phyloP scores from a whole-genome alignment of 345 rosid species.

The Conringia planisiliqua region DNA sequence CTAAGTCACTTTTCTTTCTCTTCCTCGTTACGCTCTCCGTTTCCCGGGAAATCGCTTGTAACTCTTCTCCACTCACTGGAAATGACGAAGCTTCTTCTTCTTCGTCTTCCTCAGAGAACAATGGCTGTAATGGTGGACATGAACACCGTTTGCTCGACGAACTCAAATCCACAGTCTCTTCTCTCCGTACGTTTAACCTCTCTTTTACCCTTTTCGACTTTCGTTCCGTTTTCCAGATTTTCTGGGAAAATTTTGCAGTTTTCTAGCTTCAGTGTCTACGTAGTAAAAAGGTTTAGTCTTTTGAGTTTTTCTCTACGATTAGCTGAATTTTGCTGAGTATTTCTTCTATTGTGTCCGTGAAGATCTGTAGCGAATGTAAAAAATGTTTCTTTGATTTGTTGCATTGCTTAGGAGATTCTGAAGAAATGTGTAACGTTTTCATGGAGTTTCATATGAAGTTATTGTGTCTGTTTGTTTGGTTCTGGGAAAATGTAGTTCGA shows the following conservation, averaged over 20 bases:
- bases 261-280: not conserved
- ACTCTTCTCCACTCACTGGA: not conserved
- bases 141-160: constrained; percentile 16
- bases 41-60: not conserved
- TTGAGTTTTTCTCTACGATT: not conserved
- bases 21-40: constrained; percentile 12
- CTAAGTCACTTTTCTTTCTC: constrained; percentile 25
- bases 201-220: constrained; percentile 9
- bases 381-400: not conserved
- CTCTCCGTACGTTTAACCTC: constrained; percentile 29
- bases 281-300: not conserved
- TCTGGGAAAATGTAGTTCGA: not conserved
- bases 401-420: not conserved
- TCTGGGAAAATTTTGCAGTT: not conserved
- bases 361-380: not conserved
- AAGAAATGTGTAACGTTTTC: constrained; percentile 15
- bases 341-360: not conserved
- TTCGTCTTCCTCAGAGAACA: not conserved
- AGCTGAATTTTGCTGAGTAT: constrained; percentile 1
- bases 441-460: not conserved
- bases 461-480: not conserved
- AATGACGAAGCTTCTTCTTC: not conserved
- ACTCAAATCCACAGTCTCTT: constrained; percentile 36
- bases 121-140: not conserved
- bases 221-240: not conserved